These are phyloP conservation scores for Leccinum aurantiacum DNA, from an alignment of 768 basidiomycete genomes.

Conservation along the genomic window DNA sequence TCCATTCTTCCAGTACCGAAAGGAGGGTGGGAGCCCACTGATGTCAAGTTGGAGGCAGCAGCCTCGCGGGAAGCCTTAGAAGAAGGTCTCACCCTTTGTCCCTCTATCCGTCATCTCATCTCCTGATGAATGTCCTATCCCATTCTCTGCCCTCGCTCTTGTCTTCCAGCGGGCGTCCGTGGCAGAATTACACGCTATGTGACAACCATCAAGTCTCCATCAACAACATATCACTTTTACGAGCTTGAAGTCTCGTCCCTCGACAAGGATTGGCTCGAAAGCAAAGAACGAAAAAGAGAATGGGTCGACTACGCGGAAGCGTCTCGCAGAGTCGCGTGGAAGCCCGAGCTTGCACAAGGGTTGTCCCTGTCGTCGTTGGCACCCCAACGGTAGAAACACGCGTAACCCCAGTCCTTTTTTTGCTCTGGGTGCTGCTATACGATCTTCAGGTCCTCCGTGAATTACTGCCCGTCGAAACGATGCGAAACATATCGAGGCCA, in stretches of 20 bases:
- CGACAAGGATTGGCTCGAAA: conserved; percentile 80
- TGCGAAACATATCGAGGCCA: conserved; percentile 18
- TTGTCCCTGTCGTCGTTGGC: conserved; percentile 72
- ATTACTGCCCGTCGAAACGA: conserved; percentile 13
- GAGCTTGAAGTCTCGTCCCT: conserved; percentile 80
- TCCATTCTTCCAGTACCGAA: conserved; percentile 66
- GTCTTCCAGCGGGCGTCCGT: conserved; percentile 73
- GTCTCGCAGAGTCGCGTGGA: conserved; percentile 72
- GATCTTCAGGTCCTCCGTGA: conserved; percentile 12
- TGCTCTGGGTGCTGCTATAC: conserved; percentile 12
- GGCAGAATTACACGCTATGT: conserved; percentile 85
- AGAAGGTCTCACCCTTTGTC: conserved; percentile 92
- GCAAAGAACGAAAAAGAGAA: conserved; percentile 75
- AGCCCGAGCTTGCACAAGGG: conserved; percentile 78
- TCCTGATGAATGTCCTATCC: conserved; percentile 61
- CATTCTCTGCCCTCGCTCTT: conserved; percentile 34
- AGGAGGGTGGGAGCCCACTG: conserved; percentile 86
- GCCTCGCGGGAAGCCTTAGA: conserved; percentile 90
- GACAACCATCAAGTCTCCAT: conserved; percentile 74
- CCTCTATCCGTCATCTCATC: conserved; percentile 69
- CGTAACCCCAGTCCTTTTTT: conserved; percentile 1
- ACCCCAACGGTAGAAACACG: conserved; percentile 43
- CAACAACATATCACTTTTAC: conserved; percentile 87
- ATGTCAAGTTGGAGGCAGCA: conserved; percentile 80
- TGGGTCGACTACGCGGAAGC: conserved; percentile 91